These are phyloP conservation scores for Penicillium alfredii DNA, from an alignment of 495 filamentous ascomycete genomes.

Conservation along the genomic window DNA sequence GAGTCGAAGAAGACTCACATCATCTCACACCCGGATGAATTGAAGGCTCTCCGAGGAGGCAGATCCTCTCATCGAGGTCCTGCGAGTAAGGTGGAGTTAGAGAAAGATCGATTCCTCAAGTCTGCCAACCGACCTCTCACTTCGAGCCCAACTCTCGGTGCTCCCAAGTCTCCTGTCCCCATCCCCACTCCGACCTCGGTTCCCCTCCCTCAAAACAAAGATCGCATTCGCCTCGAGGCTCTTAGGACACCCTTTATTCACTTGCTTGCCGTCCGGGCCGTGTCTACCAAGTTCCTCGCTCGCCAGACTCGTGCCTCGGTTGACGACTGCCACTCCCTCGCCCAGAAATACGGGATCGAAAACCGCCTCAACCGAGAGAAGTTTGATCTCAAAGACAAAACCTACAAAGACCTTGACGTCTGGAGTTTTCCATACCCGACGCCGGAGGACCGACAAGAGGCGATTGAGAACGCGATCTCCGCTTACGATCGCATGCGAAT, in stretches of 20 bases:
- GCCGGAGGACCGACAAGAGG: slow-evolving; percentile 63
- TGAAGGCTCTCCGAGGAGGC: slow-evolving; percentile 28
- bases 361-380: slow-evolving; percentile 57
- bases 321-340: slow-evolving; percentile 52
- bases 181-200: slow-evolving; percentile 40
- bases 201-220: slow-evolving; percentile 49
- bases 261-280: slow-evolving; percentile 59
- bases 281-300: slow-evolving; percentile 52
- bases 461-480: slow-evolving; percentile 78
- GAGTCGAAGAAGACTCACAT: slow-evolving; percentile 48
- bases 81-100: slow-evolving; percentile 34
- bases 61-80: slow-evolving; percentile 17
- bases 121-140: slow-evolving; percentile 52
- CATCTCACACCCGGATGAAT: slow-evolving; percentile 33
- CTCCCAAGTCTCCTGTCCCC: slow-evolving; percentile 39
- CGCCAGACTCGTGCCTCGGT: slow-evolving; percentile 48
- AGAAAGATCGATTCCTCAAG: slow-evolving; percentile 42
- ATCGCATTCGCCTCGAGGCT: slow-evolving; percentile 46
- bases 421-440: slow-evolving; percentile 68
- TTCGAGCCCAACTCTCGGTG: slow-evolving; percentile 55
- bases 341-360: slow-evolving; percentile 51
- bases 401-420: slow-evolving; percentile 77
- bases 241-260: slow-evolving; percentile 61
- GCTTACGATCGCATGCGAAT: slow-evolving; percentile 75
- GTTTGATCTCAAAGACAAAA: slow-evolving; percentile 61